Conservation (phyloP, 2,329 filamentous ascomycete genomes). For the Rugonectria rugulosa region DNA sequence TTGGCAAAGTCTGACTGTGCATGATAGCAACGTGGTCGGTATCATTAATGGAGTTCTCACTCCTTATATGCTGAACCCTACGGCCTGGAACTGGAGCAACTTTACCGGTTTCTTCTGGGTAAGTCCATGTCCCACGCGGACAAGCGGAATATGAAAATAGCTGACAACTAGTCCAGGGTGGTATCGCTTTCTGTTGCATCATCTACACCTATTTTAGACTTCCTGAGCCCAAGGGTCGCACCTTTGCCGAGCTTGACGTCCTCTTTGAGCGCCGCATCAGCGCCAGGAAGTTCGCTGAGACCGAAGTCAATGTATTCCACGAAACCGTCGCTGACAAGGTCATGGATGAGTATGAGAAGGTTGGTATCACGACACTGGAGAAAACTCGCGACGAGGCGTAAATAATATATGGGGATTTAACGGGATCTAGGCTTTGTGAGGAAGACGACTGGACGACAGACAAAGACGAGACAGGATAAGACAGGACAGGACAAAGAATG, state of each 20-base stretch:
- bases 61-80: constrained; percentile 92
- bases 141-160: neutral
- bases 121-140: constrained; percentile 34
- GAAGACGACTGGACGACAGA: too few species aligned
- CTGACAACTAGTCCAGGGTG: constrained; percentile 55
- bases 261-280: constrained; percentile 78
- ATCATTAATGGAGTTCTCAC: constrained; percentile 85
- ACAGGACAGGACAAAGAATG: too few species aligned
- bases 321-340: constrained; percentile 57
- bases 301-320: constrained; percentile 64
- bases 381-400: constrained; percentile 26
- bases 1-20: constrained; percentile 27
- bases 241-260: constrained; percentile 86
- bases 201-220: constrained; percentile 68
- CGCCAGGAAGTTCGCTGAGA: constrained; percentile 75
- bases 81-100: constrained; percentile 87
- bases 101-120: constrained; percentile 88
- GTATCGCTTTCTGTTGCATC: constrained; percentile 80
- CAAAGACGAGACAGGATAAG: too few species aligned
- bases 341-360: constrained; percentile 57
- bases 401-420: constrained; percentile 17
- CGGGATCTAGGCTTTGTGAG: too few species aligned
- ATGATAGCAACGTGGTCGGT: constrained; percentile 74
- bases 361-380: constrained; percentile 31
- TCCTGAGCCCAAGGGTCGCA: constrained; percentile 80